Evolutionary conservation across 129 eudicot genomes (phyloP), one percentile per base, ranked within the genome.

Genomic region (Pittosporum tobira): DNA sequence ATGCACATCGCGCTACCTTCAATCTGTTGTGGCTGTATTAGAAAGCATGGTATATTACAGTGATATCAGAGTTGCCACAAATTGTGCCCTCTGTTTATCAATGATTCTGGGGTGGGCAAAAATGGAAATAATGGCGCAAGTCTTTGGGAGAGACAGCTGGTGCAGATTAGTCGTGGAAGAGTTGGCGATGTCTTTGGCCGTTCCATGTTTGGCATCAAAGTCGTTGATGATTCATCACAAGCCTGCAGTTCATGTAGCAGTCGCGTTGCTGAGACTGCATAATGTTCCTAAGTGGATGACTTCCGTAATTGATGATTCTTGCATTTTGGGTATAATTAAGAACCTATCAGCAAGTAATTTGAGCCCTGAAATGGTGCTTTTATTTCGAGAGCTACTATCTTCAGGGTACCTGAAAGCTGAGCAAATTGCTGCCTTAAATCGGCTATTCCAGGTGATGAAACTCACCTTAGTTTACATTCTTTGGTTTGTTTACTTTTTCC

Each of bases 101-200:
- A 71, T 71, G 66, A 71, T 81, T 57, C 48, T 75, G 51, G 66
- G 70, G 15, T 86, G 96, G 99, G 73, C 66, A 75, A 64, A 67
- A 23, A 71, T 72, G 28, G 64, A 71, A 6, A 50, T 36, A 15
- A 73, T 57, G 10, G 29, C 43, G 40, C 54, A 50, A 38, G 57
- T 47, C 5, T 57, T 45, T 40, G 66, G 56, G 55, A 63, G 59
- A 16, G 58, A 72, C 58, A 71, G 14, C 3, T 87, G 99, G 99
- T 87, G 79, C 73, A 73, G 80, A 53, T 56, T 83, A 64, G 73
- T 93, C 59, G 73, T 84, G 43, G 94, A 93, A 78, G 96, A 93
- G 73, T 59, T 93, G 76, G 96, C 65, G 37, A 74, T 79, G 81
- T 79, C 71, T 31, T 68, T 87, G 68, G 86, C 85, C 14, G 77